Evolutionary conservation across 192 early-diverging fungal species (phyloP).

Genomic region (Dissophora ornata): DNA sequence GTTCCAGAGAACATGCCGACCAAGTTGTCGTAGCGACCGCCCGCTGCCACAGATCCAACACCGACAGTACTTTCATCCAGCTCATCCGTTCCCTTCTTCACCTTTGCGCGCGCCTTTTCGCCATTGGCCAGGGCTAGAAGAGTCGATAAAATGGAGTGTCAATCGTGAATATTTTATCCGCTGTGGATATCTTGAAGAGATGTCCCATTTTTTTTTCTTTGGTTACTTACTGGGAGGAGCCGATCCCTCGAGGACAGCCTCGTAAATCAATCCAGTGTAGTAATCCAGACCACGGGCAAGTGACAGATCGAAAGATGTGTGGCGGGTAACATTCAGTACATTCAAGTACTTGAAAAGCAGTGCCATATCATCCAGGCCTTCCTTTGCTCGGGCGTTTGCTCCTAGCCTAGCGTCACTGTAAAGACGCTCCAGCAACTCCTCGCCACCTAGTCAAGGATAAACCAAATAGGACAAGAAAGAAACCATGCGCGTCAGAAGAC

Average conservation of each 20-base stretch:
- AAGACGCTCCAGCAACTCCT: conserved; percentile 83
- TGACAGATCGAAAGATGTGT: conserved; percentile 92
- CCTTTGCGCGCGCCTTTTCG: conserved; percentile 46
- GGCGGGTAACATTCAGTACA: conserved; percentile 76
- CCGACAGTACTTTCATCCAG: conserved; percentile 83
- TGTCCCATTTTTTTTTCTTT: background rate
- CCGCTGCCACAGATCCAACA: conserved; percentile 95
- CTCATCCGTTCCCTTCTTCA: conserved; percentile 65
- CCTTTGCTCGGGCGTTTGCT: conserved; percentile 73
- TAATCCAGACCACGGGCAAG: conserved; percentile 98
- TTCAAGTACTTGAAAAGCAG: conserved; percentile 86
- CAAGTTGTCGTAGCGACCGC: conserved; percentile 97
- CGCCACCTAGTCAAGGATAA: conserved; percentile 59
- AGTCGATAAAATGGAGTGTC: no score
- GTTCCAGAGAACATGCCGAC: conserved; percentile 94
- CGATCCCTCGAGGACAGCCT: conserved; percentile 81
- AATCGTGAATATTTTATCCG: background rate
- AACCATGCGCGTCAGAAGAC: no score
- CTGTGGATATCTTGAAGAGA: no score
- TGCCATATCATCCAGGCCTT: conserved; percentile 89
- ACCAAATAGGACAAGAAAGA: no score
- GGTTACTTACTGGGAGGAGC: conserved; percentile 62
- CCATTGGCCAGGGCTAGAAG: conserved; percentile 57
- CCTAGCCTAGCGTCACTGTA: conserved; percentile 72
- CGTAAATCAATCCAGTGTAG: conserved; percentile 99